These are phyloP conservation scores for Penicillium sp. DNA, from an alignment of 2,329 filamentous ascomycete species.

Conservation along the genomic window DNA sequence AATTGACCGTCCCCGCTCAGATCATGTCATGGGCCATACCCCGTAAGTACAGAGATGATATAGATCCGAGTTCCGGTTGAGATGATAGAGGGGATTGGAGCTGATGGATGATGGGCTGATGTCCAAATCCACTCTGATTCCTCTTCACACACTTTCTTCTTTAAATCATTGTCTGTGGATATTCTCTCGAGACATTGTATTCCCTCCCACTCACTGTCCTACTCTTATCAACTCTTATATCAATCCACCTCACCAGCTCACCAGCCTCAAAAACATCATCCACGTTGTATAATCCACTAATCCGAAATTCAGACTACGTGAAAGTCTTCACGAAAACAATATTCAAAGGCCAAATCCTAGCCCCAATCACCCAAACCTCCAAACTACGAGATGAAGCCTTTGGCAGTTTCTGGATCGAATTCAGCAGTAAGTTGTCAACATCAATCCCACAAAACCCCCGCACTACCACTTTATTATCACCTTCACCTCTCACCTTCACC, in stretches of 20 bases:
- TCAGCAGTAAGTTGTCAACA: conserved; percentile 31
- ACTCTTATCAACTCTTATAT: neutral
- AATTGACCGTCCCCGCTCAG: conserved; percentile 26
- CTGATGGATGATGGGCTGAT: neutral
- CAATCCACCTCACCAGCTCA: neutral
- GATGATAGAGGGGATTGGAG: neutral
- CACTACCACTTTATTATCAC: neutral
- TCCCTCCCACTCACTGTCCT: neutral
- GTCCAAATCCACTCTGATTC: neutral
- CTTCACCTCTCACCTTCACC: no score
- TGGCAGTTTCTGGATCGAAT: conserved; percentile 43
- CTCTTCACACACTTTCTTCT: neutral
- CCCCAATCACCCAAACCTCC: conserved; percentile 32
- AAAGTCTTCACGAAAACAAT: conserved; percentile 34
- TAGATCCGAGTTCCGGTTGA: neutral
- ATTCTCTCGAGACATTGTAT: neutral
- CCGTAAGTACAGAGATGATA: conserved; percentile 23
- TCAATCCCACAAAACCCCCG: neutral
- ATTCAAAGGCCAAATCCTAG: conserved; percentile 37
- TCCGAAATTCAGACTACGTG: conserved; percentile 30
- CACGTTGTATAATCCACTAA: conserved; percentile 10
- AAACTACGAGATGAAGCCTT: conserved; percentile 44
- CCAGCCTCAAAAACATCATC: no score
- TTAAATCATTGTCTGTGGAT: neutral
- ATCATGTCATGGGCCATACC: conserved; percentile 29